Percentiles rank a stretch among this genome's conserved stretches.
These are phyloP conservation scores for Pseudozyma flocculosa DNA, from an alignment of 1,284 basidiomycete species.

Conservation along the genomic window DNA sequence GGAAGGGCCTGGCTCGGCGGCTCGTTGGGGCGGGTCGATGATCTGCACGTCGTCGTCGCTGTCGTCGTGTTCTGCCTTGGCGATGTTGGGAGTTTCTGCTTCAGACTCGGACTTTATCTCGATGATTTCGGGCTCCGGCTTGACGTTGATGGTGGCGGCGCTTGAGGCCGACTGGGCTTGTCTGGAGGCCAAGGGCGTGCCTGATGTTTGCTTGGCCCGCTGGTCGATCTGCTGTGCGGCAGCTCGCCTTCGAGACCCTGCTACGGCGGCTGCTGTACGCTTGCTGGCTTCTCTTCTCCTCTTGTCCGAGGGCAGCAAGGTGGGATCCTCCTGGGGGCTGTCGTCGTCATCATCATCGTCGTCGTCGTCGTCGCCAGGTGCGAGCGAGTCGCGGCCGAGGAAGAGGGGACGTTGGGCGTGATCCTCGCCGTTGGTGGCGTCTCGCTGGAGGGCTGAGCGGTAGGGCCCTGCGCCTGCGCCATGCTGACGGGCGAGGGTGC, in stretches of 20 bases:
- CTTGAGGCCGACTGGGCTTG: too few relatives aligned
- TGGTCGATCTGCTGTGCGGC: too few relatives aligned
- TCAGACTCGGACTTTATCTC: slow-evolving; percentile 27
- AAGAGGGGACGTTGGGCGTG: slow-evolving; percentile 13
- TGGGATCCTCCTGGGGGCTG: slow-evolving; percentile 10
- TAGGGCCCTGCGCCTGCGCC: neutral
- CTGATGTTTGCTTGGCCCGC: too few relatives aligned
- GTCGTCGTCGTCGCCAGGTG: slow-evolving; percentile 3
- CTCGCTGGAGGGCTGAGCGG: too few relatives aligned
- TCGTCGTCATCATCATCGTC: neutral
- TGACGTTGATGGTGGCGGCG: neutral
- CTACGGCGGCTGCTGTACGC: neutral
- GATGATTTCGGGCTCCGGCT: slow-evolving; percentile 19
- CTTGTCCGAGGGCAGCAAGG: slow-evolving; percentile 29
- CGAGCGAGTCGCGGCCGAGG: slow-evolving; percentile 11
- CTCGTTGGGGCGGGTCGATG: slow-evolving; percentile 8
- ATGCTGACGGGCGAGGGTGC: slow-evolving; percentile 12
- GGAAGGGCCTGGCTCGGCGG: neutral
- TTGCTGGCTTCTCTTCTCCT: slow-evolving; percentile 21
- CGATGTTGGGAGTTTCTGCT: too few relatives aligned
- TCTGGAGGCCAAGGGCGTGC: too few relatives aligned
- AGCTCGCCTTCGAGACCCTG: too few relatives aligned
- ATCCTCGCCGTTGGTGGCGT: too few relatives aligned
- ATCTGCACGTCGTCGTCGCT: slow-evolving; percentile 18
- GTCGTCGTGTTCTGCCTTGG: slow-evolving; percentile 28